A percentile compares a stretch with the other conserved stretches of the same genome.
Evolutionary conservation across 1,284 basidiomycete genomes (phyloP).

Genomic region (Puccinia horiana): DNA sequence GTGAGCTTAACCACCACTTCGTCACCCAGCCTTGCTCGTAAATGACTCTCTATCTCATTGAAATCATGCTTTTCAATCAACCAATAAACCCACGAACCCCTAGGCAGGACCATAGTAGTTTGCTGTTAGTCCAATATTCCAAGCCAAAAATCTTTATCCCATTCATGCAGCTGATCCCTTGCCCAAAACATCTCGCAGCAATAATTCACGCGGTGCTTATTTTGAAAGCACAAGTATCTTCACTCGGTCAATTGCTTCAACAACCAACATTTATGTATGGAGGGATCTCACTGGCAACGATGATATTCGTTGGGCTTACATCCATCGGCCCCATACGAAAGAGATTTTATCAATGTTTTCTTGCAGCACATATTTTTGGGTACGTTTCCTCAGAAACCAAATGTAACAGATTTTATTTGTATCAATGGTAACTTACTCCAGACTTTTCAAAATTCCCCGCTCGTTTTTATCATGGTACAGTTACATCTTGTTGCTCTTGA

Average conservation of each 20-base stretch:
- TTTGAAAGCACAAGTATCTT: constrained; percentile 25
- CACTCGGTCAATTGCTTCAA: neutral
- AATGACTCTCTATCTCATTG: neutral
- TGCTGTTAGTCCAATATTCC: constrained; percentile 28
- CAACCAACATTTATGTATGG: constrained; percentile 32
- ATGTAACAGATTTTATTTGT: neutral
- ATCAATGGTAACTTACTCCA: neutral
- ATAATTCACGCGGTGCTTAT: constrained; percentile 26
- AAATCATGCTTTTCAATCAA: neutral
- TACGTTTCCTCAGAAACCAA: constrained; percentile 10
- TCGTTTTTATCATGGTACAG: constrained; percentile 5
- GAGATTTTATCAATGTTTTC: constrained; percentile 39
- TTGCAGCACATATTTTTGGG: constrained; percentile 31
- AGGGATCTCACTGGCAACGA: constrained; percentile 7
- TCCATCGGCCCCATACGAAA: constrained; percentile 24
- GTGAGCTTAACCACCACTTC: neutral
- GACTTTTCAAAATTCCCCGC: neutral
- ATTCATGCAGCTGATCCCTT: neutral
- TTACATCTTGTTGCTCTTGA: constrained; percentile 25
- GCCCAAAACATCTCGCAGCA: neutral
- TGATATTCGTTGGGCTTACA: constrained; percentile 20
- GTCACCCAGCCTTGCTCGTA: neutral
- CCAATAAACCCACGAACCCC: neutral
- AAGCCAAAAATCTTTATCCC: neutral
- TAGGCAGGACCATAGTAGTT: constrained; percentile 2